A percentile compares a stretch with the other conserved stretches of the same genome.
phyloP scores from a whole-genome alignment of 495 filamentous ascomycete genomes.

The Penicillium taxi region DNA sequence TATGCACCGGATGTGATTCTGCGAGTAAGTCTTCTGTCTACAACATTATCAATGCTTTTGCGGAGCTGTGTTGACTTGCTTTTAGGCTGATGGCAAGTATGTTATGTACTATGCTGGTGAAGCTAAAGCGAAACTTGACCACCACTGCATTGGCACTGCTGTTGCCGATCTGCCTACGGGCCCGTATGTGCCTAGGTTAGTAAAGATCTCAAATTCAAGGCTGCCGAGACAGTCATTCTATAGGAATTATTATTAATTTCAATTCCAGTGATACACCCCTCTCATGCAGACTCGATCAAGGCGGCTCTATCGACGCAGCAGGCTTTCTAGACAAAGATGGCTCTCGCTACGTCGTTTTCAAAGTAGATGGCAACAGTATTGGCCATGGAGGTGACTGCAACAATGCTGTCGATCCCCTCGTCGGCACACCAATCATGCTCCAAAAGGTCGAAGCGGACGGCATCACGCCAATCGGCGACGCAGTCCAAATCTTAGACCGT shows the following conservation, averaged over 20 bases:
- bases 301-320: constrained; percentile 52
- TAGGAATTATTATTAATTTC: too few relatives aligned
- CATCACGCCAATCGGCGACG: constrained; percentile 40
- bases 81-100: constrained; percentile 39
- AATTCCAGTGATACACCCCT: constrained; percentile 36
- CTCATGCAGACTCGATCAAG: constrained; percentile 42
- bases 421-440: constrained; percentile 52
- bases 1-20: constrained; percentile 37
- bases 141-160: constrained; percentile 52
- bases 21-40: constrained; percentile 19
- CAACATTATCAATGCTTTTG: constrained; percentile 1
- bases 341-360: constrained; percentile 51
- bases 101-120: constrained; percentile 55
- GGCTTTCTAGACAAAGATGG: constrained; percentile 47
- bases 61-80: too few relatives aligned
- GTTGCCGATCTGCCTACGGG: constrained; percentile 34
- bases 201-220: too few relatives aligned
- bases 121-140: constrained; percentile 20
- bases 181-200: constrained; percentile 48
- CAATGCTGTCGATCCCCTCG: constrained; percentile 42
- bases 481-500: constrained; percentile 49
- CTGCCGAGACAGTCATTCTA: too few relatives aligned
- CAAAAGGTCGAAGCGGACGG: constrained; percentile 48
- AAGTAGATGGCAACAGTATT: constrained; percentile 54
- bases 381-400: constrained; percentile 50